Percentiles rank a stretch among this genome's conserved stretches.
These are phyloP conservation scores for Hygrocybe coccinea DNA, from an alignment of 768 basidiomycete genomes.

Conservation along the genomic window DNA sequence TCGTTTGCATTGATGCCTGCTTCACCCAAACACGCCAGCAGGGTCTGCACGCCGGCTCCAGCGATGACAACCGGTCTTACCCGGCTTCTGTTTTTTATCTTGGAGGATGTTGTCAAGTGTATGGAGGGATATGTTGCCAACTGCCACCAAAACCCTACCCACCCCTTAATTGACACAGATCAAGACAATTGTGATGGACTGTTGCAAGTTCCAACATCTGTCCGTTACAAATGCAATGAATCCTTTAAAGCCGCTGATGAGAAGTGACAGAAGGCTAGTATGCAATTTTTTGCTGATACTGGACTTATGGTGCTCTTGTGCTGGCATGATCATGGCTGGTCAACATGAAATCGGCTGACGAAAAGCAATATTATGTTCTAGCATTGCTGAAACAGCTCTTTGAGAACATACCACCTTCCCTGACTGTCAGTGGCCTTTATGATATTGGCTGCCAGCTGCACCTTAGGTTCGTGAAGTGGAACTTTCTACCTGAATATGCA, in stretches of 20 bases:
- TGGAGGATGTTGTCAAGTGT: conserved; percentile 11
- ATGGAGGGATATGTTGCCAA: conserved; percentile 21
- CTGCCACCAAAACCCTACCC: conserved; percentile 1
- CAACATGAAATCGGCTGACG: conserved; percentile 34
- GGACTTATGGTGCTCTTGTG: conserved; percentile 38
- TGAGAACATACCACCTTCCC: conserved; percentile 25
- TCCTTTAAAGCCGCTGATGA: conserved; percentile 31
- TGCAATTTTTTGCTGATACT: conserved; percentile 27
- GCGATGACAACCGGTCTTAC: conserved; percentile 13
- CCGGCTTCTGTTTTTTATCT: conserved; percentile 14
- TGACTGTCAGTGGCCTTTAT: conserved; percentile 26
- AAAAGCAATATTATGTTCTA: conserved; percentile 32
- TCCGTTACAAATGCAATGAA: conserved; percentile 30
- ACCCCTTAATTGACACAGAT: background rate
- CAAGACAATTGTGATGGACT: conserved; percentile 17
- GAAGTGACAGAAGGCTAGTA: conserved; percentile 24
- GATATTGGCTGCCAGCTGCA: conserved; percentile 37
- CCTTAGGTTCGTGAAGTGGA: conserved; percentile 22
- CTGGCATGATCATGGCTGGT: conserved; percentile 34
- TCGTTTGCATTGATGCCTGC: conserved; percentile 31
- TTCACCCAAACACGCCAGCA: conserved; percentile 35
- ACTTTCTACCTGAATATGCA: conserved; percentile 22
- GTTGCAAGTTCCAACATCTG: conserved; percentile 24
- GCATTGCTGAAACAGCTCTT: conserved; percentile 30
- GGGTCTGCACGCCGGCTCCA: conserved; percentile 4